phyloP scores from a whole-genome alignment of 2,329 filamentous ascomycete species.

The Cordyceps cicadae region DNA sequence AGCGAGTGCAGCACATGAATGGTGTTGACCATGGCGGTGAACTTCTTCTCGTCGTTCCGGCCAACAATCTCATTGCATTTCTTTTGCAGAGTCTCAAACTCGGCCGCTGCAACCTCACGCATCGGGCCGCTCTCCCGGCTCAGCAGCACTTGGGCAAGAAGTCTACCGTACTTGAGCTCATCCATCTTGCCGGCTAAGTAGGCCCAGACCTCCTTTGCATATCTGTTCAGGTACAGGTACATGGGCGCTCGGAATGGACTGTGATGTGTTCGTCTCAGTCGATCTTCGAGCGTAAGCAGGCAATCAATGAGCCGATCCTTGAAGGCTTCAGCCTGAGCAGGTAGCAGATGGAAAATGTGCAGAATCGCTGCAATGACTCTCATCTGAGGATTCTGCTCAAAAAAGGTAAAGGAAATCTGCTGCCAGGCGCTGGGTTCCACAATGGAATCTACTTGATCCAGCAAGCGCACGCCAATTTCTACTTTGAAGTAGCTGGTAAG shows the following conservation, averaged over 20 bases:
- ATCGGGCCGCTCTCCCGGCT: slow-evolving; percentile 67
- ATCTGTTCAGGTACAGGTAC: slow-evolving; percentile 88
- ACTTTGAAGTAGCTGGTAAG: slow-evolving; percentile 99
- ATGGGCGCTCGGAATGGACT: slow-evolving; percentile 88
- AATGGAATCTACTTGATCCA: slow-evolving; percentile 89
- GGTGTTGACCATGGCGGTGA: slow-evolving; percentile 69
- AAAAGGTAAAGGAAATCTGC: slow-evolving; percentile 86
- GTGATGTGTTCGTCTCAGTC: slow-evolving; percentile 74
- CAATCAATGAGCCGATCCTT: slow-evolving; percentile 84
- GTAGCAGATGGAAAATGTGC: slow-evolving; percentile 94
- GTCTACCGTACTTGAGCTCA: slow-evolving; percentile 79
- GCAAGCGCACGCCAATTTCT: slow-evolving; percentile 84
- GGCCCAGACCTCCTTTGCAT: slow-evolving; percentile 77
- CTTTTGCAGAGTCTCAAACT: slow-evolving; percentile 63
- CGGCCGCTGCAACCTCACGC: slow-evolving; percentile 63
- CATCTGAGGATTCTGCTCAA: slow-evolving; percentile 88
- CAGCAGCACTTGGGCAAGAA: slow-evolving; percentile 78
- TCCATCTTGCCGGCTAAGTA: slow-evolving; percentile 73
- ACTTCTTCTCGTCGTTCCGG: slow-evolving; percentile 61
- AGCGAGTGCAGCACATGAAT: slow-evolving; percentile 80
- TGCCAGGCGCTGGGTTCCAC: slow-evolving; percentile 74
- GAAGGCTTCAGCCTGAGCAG: slow-evolving; percentile 80
- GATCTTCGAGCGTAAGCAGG: slow-evolving; percentile 80
- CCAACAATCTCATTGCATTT: slow-evolving; percentile 55
- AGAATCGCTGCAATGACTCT: slow-evolving; percentile 92